Evolutionary conservation across 106 monocot genomes (phyloP).

Genomic region (Acanthochlamys bracteata): DNA sequence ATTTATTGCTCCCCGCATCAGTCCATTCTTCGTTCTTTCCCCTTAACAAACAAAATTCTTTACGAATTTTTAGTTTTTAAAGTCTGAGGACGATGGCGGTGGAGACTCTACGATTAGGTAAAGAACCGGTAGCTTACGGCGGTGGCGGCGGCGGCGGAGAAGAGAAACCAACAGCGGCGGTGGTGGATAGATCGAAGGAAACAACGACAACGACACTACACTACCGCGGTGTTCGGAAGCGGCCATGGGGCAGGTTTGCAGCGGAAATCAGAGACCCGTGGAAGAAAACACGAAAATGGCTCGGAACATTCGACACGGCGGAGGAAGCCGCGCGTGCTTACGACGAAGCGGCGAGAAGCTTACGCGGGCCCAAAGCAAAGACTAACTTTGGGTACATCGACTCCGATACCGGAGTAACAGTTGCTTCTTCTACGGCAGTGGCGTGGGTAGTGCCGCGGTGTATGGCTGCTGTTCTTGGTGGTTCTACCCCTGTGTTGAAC

Average conservation of each 20-base stretch:
- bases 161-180: too few relatives aligned
- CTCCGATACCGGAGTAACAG: background rate
- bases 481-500: too few relatives aligned
- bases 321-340: constrained; percentile 37
- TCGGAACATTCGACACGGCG: constrained; percentile 36
- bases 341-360: constrained; percentile 31
- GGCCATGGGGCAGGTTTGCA: constrained; percentile 39
- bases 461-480: too few relatives aligned
- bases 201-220: too few relatives aligned
- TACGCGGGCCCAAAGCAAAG: constrained; percentile 37
- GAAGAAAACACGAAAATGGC: constrained; percentile 42
- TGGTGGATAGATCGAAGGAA: constrained; percentile 12
- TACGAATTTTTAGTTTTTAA: too few relatives aligned
- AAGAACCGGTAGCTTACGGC: constrained; percentile 3
- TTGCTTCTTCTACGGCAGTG: background rate
- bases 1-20: too few relatives aligned
- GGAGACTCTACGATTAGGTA: constrained; percentile 23
- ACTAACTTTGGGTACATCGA: constrained; percentile 23
- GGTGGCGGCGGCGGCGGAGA: background rate
- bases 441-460: background rate
- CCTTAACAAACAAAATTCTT: too few relatives aligned
- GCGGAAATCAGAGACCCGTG: constrained; percentile 40
- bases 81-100: too few relatives aligned
- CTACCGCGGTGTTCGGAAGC: constrained; percentile 35
- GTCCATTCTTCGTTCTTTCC: too few relatives aligned